Evolutionary conservation across 257 asterid genomes (phyloP).

Genomic region (Mitragyna speciosa): DNA sequence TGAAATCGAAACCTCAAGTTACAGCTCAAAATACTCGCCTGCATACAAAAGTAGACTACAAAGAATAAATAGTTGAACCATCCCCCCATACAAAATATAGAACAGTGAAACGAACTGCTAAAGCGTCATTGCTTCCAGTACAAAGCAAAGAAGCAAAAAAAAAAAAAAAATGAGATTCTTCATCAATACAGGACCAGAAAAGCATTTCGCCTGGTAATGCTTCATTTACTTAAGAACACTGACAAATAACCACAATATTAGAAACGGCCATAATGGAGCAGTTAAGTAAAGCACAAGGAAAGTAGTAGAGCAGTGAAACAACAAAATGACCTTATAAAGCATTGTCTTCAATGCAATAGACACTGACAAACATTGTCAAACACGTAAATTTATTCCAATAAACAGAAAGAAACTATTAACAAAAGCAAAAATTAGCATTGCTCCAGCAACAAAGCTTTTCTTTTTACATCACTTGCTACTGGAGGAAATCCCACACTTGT

Average conservation of each 20-base stretch:
- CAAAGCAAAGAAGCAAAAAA: background rate
- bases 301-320: background rate
- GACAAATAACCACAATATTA: background rate
- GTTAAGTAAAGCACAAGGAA: background rate
- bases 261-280: background rate
- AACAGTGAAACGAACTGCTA: too few species aligned
- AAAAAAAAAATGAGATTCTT: background rate
- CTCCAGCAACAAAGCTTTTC: conserved; percentile 11
- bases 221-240: background rate
- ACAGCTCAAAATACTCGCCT: background rate
- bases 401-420: conserved; percentile 7
- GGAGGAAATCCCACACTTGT: conserved; percentile 30
- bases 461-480: conserved; percentile 6
- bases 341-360: background rate
- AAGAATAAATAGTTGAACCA: too few species aligned
- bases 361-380: background rate
- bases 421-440: conserved; percentile 11
- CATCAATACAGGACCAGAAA: background rate
- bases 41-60: background rate
- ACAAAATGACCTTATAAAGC: background rate
- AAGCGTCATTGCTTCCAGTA: background rate
- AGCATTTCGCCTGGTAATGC: background rate
- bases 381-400: conserved; percentile 14
- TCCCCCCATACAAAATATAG: too few species aligned
- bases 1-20: background rate